A percentile compares a stretch with the other conserved stretches of the same genome.
Evolutionary conservation across 192 early-diverging fungal genomes (phyloP).

Genomic region (Spizellomyces punctatus): DNA sequence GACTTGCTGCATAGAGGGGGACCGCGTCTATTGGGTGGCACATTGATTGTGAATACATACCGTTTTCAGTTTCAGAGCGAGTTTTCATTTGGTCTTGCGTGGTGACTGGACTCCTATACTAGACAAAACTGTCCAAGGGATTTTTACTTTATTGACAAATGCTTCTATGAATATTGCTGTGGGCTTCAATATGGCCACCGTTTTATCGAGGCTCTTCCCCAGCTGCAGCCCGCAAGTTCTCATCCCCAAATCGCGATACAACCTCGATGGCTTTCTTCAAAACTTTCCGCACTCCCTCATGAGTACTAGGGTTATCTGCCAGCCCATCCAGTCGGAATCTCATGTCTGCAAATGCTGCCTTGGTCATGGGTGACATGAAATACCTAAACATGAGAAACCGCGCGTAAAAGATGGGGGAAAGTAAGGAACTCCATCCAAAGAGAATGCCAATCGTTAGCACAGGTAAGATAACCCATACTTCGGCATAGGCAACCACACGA

Average conservation of each 20-base stretch:
- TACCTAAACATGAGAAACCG: constrained; percentile 77
- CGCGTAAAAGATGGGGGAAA: constrained; percentile 62
- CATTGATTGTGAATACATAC: no score
- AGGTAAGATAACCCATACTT: constrained; percentile 71
- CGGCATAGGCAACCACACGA: constrained; percentile 64
- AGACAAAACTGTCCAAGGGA: no score
- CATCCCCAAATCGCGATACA: background rate
- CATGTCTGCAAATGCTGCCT: constrained; percentile 28
- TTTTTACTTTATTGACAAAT: no score
- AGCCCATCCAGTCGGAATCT: constrained; percentile 21
- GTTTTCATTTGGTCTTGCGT: no score
- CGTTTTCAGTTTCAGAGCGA: no score
- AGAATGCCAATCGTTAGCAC: constrained; percentile 55
- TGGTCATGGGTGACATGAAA: constrained; percentile 59
- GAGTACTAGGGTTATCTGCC: constrained; percentile 21
- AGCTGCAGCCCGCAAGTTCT: no score
- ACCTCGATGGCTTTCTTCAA: constrained; percentile 2
- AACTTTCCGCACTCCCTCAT: constrained; percentile 22
- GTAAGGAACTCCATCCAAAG: constrained; percentile 51
- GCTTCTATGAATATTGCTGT: no score
- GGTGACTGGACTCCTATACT: no score
- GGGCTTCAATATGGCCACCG: no score
- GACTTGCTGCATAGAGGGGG: constrained; percentile 4
- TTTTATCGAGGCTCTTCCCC: no score
- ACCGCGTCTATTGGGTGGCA: no score